Base-by-base conservation (phyloP, 2,329 filamentous ascomycete species). In the Phaeosphaeriaceae sp. region DNA sequence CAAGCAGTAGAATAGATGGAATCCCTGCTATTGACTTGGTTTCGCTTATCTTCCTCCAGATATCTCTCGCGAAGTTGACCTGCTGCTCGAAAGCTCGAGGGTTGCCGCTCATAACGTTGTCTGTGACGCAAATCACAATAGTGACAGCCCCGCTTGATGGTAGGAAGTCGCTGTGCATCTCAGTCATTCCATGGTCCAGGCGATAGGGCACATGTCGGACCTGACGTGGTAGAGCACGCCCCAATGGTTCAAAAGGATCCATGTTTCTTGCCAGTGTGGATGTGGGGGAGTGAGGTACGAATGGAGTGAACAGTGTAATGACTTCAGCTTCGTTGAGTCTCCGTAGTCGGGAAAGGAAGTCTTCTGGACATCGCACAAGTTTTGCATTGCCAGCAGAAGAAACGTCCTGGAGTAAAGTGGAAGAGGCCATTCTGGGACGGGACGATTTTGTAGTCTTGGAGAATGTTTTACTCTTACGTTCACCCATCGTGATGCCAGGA, bases 201-300 rank as follows among this genome's bases (percentile, higher is more conserved):
- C 85, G 83, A 63, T 90, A 92, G 5, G 89, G 87, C 35, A 90
- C 83, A 66, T 92, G 89, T 16, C 86, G 83, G 52, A 92, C 78
- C 58, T 81, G 78, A 40, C 73, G 76, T 40, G 84, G 82, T 40
- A 92, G 70, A 36, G 84, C 81, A 54, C 81, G 80, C 16, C 88
- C 89, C 15, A 92, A 76, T 12, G 82, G 80, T 69, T 92, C 88
- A 64, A 92, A 92, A 0, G 88, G 89, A 66, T 92, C 89, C 61
- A 74, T 78, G 36, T 71, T 72, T 51, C 77, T 75, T 36, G 72
- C 63, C 36, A 74, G 60, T 56, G 58, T 54, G 5, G 63, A 63
- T 2, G 55, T 58, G 5, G 69, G 66, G 11, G 67, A 56, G 44
- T 72, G 68, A 5, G 86, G 79, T 42, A 88, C 74, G n/a, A 87